These are phyloP conservation scores for Penicillium lagena DNA, from an alignment of 495 filamentous ascomycete species.

Conservation along the genomic window DNA sequence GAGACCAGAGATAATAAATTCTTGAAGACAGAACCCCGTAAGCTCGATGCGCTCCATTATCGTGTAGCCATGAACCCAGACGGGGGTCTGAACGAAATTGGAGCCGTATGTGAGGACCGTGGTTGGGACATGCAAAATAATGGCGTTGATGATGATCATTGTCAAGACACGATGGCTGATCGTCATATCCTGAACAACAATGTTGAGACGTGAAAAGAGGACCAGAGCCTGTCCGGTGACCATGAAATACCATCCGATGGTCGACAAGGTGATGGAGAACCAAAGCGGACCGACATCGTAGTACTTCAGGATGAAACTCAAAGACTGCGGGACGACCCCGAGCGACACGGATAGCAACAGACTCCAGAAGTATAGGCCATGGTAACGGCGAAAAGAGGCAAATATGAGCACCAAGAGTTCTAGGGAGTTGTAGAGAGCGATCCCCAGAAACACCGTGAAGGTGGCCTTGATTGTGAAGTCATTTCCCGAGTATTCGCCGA, in stretches of 20 bases:
- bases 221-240: constrained; percentile 34
- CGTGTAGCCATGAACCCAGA: constrained; percentile 27
- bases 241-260: constrained; percentile 37
- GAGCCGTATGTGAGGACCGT: constrained; percentile 31
- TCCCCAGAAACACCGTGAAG: constrained; percentile 25
- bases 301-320: constrained; percentile 34
- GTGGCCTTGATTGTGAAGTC: constrained; percentile 11
- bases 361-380: constrained; percentile 38
- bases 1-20: constrained; percentile 41
- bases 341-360: constrained; percentile 27
- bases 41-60: constrained; percentile 42
- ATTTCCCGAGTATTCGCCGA: constrained; percentile 8
- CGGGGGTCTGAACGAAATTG: constrained; percentile 11
- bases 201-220: constrained; percentile 30
- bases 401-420: constrained; percentile 33
- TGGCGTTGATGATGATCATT: constrained; percentile 31
- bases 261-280: constrained; percentile 27
- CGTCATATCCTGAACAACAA: constrained; percentile 24
- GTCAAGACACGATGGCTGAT: constrained; percentile 20
- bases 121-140: constrained; percentile 33
- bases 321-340: constrained; percentile 27
- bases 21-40: constrained; percentile 40
- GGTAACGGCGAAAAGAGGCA: constrained; percentile 30
- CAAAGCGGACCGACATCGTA: constrained; percentile 14
- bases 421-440: constrained; percentile 34